Evolutionary conservation across 139 green algal species (phyloP), one percentile per base, ranked within the genome.

Genomic region (Marvania coccoides): DNA sequence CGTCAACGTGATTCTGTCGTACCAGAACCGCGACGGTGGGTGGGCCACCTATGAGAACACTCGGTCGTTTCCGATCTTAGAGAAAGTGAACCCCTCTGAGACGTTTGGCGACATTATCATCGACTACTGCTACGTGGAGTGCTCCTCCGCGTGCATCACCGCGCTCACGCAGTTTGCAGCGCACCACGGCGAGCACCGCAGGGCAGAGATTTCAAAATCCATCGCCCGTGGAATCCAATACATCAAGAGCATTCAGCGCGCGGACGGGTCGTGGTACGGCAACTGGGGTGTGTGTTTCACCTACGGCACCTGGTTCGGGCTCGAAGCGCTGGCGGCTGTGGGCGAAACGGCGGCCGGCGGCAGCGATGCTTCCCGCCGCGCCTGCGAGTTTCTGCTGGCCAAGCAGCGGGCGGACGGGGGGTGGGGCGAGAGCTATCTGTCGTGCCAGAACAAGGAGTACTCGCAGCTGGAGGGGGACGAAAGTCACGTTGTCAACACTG

Each of bases 41-140:
- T 97, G 93, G 89, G 94, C 94, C 10, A 99, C 95, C 3, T 99
- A 99, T 63, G 95, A 99, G 67, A 95, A 95, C 77, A 97, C 90
- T 15, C 83, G 95, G 15, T 91, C 82, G 7, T 96, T 90, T 37
- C 48, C 75, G n/a, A 10, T 67, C 0, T 61, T 86, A n/a, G 80
- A 86, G 72, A 65, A 76, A 37, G 79, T 99, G 42, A 99, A 99
- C 76, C 94, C 94, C 10, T 84, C 89, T 8, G 95, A 99, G 76
- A 98, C 94, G 0, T 98, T 99, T 83, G 94, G 94, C 26, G 88
- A 99, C 85, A 99, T 99, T 70, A 88, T 99, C 8, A 92, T 99
- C 28, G 95, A 99, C 79, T 99, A 99, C 79, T 82, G 73, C 19
- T 98, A 97, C 67, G 92, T 99, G 33, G 94, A 99, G 87, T 93